These are phyloP conservation scores for Magnolia officinalis DNA, from an alignment of 164 flowering plant species.

Conservation along the genomic window DNA sequence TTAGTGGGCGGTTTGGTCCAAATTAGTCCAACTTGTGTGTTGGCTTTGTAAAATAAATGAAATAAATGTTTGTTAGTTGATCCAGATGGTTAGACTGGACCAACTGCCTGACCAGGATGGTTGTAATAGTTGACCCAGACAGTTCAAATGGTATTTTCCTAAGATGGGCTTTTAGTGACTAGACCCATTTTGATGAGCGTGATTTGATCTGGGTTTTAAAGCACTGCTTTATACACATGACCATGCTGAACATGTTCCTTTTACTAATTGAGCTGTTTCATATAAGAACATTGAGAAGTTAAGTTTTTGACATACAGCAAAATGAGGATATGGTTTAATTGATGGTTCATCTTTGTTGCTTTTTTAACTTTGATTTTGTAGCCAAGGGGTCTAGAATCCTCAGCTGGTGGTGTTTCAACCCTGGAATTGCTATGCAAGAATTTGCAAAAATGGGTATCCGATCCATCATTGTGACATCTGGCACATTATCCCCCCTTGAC, in stretches of 20 bases:
- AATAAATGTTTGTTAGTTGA: not conserved
- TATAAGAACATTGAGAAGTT: not conserved
- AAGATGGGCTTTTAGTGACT: too few relatives aligned
- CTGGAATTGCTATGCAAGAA: constrained; percentile 86
- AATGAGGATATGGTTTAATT: not conserved
- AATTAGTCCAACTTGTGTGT: too few relatives aligned
- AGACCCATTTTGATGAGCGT: not conserved
- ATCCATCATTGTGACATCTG: constrained; percentile 94
- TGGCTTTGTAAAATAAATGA: too few relatives aligned
- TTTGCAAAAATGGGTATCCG: constrained; percentile 57
- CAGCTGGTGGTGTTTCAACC: constrained; percentile 99
- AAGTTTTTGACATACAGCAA: not conserved
- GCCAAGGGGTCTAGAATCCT: constrained; percentile 76
- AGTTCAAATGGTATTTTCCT: too few relatives aligned
- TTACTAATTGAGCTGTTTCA: not conserved
- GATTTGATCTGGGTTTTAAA: not conserved
- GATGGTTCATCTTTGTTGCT: not conserved
- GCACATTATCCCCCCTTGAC: constrained; percentile 90
- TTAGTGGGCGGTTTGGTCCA: too few relatives aligned
- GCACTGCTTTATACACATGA: not conserved
- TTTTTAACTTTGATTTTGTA: constrained; percentile 23
- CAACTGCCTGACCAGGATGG: not conserved
- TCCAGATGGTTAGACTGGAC: not conserved
- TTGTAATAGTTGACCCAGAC: too few relatives aligned
- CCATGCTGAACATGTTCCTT: not conserved